Percentiles rank a stretch among this genome's conserved stretches.
Conservation (phyloP, 169 alveolate species). For the Perkinsus marinus region DNA sequence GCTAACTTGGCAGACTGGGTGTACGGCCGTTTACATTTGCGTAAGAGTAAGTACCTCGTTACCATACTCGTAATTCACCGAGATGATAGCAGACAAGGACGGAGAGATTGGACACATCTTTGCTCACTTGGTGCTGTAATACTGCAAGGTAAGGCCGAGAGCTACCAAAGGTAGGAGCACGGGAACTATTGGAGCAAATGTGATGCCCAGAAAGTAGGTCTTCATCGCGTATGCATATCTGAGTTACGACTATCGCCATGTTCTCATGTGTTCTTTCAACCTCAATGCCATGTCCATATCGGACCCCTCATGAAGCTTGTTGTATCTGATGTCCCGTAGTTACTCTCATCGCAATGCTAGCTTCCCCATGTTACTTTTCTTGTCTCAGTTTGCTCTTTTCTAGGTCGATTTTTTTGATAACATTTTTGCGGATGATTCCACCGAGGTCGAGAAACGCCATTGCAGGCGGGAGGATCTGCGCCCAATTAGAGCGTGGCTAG, state of each 20-base stretch:
- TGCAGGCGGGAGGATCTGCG: background rate
- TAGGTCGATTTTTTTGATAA: background rate
- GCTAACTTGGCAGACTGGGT: background rate
- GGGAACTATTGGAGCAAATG: background rate
- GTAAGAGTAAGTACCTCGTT: background rate
- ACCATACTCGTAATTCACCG: background rate
- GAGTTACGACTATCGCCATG: background rate
- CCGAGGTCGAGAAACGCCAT: background rate
- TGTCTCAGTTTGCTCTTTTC: background rate
- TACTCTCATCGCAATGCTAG: no score
- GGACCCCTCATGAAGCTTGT: background rate
- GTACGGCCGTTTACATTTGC: background rate
- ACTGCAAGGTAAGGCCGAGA: background rate
- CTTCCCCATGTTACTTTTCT: background rate
- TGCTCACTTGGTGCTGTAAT: background rate
- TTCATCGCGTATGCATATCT: background rate
- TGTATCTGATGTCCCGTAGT: background rate
- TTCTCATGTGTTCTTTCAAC: background rate
- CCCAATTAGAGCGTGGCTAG: no score
- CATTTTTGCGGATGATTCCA: background rate
- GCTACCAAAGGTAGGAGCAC: background rate
- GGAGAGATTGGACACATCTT: background rate
- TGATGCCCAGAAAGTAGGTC: background rate
- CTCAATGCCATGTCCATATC: background rate
- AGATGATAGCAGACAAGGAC: background rate